Percentiles rank a stretch among this genome's conserved stretches.
Evolutionary conservation across 1,139 yeast species (phyloP).

Genomic region (Yamadazyma friedrichii): DNA sequence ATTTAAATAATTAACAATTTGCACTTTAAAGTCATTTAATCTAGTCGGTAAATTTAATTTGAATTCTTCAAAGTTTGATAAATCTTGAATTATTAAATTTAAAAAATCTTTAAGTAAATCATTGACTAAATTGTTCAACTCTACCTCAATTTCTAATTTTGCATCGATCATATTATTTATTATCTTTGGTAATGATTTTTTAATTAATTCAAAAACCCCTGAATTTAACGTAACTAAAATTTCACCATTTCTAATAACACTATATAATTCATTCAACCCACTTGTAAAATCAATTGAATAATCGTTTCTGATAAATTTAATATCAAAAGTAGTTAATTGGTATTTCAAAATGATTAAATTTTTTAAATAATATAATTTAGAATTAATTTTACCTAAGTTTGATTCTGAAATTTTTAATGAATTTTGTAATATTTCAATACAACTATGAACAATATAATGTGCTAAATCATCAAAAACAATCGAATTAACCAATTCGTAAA

Average conservation of each 20-base stretch:
- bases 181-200: constrained; percentile 77
- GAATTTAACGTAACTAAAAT: constrained; percentile 28
- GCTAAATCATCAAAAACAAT: constrained; percentile 87
- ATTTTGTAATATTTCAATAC: constrained; percentile 56
- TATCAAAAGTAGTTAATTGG: constrained; percentile 77
- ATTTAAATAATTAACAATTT: constrained; percentile 48
- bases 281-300: constrained; percentile 74
- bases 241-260: constrained; percentile 39
- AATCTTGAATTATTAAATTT: constrained; percentile 33
- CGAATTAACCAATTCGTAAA: constrained; percentile 75
- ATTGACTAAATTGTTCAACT: constrained; percentile 68
- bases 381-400: constrained; percentile 50
- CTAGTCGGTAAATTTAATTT: constrained; percentile 49
- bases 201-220: constrained; percentile 60
- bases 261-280: constrained; percentile 62
- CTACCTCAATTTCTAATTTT: constrained; percentile 69
- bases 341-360: constrained; percentile 69
- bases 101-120: constrained; percentile 50
- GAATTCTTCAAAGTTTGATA: constrained; percentile 29
- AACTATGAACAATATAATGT: constrained; percentile 79
- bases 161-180: constrained; percentile 87
- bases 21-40: constrained; percentile 54
- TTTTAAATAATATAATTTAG: constrained; percentile 66
- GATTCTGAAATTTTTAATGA: constrained; percentile 47
- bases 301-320: constrained; percentile 71